phyloP scores from a whole-genome alignment of 257 asterid species.

The Capsicum chinense region DNA sequence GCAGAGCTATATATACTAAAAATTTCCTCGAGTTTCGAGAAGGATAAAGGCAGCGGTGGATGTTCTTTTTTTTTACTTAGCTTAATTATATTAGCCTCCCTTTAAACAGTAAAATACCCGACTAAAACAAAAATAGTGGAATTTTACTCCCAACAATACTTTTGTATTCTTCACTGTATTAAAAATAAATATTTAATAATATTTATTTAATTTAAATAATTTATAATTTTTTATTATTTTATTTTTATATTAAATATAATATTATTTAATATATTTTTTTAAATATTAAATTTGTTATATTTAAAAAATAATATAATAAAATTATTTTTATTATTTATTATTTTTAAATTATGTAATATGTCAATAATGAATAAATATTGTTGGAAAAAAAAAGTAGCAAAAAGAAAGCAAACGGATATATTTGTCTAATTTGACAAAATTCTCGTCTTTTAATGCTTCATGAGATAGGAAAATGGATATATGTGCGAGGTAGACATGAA shows the following conservation, averaged over 20 bases:
- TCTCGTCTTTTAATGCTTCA: slow-evolving; percentile 66
- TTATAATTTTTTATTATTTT: too few relatives aligned
- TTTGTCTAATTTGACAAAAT: slow-evolving; percentile 75
- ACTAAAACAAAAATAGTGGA: slow-evolving; percentile 40
- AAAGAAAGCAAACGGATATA: slow-evolving; percentile 22
- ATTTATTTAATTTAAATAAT: too few relatives aligned
- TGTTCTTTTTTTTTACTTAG: slow-evolving; percentile 38
- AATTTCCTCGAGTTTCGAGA: slow-evolving; percentile 55
- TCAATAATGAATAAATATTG: too few relatives aligned
- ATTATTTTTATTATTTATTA: too few relatives aligned
- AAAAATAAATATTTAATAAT: too few relatives aligned
- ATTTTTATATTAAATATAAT: too few relatives aligned
- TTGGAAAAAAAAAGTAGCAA: too few relatives aligned
- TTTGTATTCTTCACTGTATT: too few relatives aligned
- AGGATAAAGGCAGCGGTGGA: slow-evolving; percentile 42
- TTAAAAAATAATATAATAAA: too few relatives aligned
- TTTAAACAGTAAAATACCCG: slow-evolving; percentile 25
- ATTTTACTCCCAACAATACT: slow-evolving; percentile 14
- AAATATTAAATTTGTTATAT: too few relatives aligned
- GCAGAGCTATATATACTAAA: slow-evolving; percentile 58
- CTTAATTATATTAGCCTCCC: slow-evolving; percentile 41
- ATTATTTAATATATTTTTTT: too few relatives aligned
- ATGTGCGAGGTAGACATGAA: slow-evolving; percentile 26
- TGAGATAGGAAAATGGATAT: slow-evolving; percentile 48
- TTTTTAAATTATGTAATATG: too few relatives aligned